phyloP scores from a whole-genome alignment of 352 stramenopile genomes.

The Pythium utonaiense region DNA sequence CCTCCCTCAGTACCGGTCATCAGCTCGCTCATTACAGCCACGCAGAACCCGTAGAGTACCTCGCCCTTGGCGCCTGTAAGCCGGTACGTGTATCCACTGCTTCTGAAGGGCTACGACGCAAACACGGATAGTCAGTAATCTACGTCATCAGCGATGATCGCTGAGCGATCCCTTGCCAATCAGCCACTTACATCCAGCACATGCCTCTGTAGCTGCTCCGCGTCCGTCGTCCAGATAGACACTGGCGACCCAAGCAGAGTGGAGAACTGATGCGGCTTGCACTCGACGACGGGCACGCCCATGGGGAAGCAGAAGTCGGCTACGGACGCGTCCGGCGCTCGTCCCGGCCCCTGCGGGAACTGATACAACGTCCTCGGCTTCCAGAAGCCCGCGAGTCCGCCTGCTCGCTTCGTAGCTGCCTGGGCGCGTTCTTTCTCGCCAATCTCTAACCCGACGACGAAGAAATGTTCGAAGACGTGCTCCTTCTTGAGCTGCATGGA shows the following conservation, averaged over 20 bases:
- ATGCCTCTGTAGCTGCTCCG: constrained; percentile 56
- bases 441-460: constrained; percentile 52
- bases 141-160: not conserved
- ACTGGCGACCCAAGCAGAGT: constrained; percentile 49
- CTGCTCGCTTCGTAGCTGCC: constrained; percentile 17
- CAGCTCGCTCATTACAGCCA: constrained; percentile 60
- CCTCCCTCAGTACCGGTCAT: constrained; percentile 6
- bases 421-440: constrained; percentile 31
- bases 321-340: constrained; percentile 40
- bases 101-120: constrained; percentile 42
- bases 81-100: constrained; percentile 75
- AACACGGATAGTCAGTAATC: not conserved
- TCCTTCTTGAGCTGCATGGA: constrained; percentile 81
- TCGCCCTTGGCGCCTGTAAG: constrained; percentile 83
- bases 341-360: constrained; percentile 43
- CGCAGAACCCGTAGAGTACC: constrained; percentile 76
- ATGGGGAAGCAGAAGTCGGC: constrained; percentile 81
- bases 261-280: constrained; percentile 47
- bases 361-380: constrained; percentile 73
- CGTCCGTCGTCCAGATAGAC: constrained; percentile 69
- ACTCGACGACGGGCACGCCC: constrained; percentile 60
- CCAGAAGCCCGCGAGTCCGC: constrained; percentile 47
- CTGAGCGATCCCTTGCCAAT: no score
- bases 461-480: constrained; percentile 82
- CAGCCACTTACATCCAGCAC: constrained; percentile 52